A percentile compares a stretch with the other conserved stretches of the same genome.
Evolutionary conservation across 768 basidiomycete species (phyloP).

Genomic region (Trametes coccinea): DNA sequence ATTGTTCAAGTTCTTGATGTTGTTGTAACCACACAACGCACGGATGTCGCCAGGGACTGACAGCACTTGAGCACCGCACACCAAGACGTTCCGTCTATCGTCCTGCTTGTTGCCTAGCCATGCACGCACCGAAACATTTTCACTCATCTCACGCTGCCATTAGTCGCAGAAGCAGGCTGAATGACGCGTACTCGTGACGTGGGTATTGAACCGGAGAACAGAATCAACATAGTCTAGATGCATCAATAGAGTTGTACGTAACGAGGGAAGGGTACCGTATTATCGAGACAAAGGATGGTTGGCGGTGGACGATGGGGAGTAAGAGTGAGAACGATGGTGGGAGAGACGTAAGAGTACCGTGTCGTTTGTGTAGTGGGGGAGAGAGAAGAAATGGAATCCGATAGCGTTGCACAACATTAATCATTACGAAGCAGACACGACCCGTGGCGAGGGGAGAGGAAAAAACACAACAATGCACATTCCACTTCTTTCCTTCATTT

Average conservation of each 20-base stretch:
- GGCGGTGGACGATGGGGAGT: background rate
- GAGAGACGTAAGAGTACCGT: background rate
- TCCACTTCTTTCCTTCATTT: constrained; percentile 4
- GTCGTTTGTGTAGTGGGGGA: background rate
- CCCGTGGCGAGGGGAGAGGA: constrained; percentile 2
- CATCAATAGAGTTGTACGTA: constrained; percentile 12
- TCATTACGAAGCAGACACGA: constrained; percentile 3
- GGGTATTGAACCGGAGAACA: constrained; percentile 4
- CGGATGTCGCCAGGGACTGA: too few relatives aligned
- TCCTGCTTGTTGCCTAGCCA: too few relatives aligned
- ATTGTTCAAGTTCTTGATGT: too few relatives aligned
- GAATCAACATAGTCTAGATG: constrained; percentile 24
- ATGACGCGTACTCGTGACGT: background rate
- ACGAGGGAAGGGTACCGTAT: constrained; percentile 10
- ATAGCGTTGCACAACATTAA: constrained; percentile 19
- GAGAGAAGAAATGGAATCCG: background rate
- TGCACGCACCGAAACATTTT: too few relatives aligned
- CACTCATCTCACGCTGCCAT: too few relatives aligned
- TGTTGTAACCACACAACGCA: too few relatives aligned
- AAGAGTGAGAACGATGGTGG: background rate
- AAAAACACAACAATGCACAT: constrained; percentile 8
- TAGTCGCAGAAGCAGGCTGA: too few relatives aligned
- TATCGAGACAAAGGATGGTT: background rate
- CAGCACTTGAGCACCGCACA: too few relatives aligned
- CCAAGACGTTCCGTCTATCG: too few relatives aligned